Evolutionary conservation across 2,329 filamentous ascomycete genomes (phyloP).

Genomic region (Ceratocystis colombiana): DNA sequence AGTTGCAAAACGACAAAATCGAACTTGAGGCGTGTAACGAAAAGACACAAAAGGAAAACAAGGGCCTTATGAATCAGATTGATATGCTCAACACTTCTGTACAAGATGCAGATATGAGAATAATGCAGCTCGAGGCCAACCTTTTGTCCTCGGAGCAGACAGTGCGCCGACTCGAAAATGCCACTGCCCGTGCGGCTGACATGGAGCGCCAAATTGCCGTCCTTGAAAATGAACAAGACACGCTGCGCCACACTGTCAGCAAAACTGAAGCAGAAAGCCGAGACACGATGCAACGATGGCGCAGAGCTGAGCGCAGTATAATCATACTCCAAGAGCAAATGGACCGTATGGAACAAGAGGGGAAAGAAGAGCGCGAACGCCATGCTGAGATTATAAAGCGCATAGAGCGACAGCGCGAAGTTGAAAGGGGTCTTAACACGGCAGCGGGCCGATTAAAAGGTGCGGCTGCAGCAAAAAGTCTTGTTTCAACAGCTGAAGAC

Average conservation of each 20-base stretch:
- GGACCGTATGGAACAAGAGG: conserved; percentile 77
- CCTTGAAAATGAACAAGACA: conserved; percentile 71
- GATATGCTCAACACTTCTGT: conserved; percentile 74
- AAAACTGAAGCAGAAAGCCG: conserved; percentile 64
- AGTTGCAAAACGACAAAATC: conserved; percentile 63
- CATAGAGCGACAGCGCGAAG: conserved; percentile 71
- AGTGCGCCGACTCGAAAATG: conserved; percentile 60
- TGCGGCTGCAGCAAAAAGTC: conserved; percentile 59
- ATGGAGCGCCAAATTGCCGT: conserved; percentile 70
- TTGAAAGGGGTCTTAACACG: conserved; percentile 71
- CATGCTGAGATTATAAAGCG: conserved; percentile 71
- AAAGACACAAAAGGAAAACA: conserved; percentile 71
- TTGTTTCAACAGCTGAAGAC: conserved; percentile 30
- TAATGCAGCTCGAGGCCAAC: conserved; percentile 65
- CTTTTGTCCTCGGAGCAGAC: conserved; percentile 69
- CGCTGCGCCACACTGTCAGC: conserved; percentile 57
- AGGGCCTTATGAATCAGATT: conserved; percentile 67
- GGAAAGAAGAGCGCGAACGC: conserved; percentile 65
- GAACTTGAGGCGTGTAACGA: conserved; percentile 68
- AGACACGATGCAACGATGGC: conserved; percentile 72
- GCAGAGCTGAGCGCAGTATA: conserved; percentile 70
- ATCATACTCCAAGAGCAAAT: conserved; percentile 74
- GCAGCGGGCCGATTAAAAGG: conserved; percentile 73
- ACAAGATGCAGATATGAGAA: conserved; percentile 66
- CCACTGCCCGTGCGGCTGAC: conserved; percentile 63